A percentile compares a stretch with the other conserved stretches of the same genome.
Conservation (phyloP, 2,329 filamentous ascomycete genomes). For the Alternaria arborescens region DNA sequence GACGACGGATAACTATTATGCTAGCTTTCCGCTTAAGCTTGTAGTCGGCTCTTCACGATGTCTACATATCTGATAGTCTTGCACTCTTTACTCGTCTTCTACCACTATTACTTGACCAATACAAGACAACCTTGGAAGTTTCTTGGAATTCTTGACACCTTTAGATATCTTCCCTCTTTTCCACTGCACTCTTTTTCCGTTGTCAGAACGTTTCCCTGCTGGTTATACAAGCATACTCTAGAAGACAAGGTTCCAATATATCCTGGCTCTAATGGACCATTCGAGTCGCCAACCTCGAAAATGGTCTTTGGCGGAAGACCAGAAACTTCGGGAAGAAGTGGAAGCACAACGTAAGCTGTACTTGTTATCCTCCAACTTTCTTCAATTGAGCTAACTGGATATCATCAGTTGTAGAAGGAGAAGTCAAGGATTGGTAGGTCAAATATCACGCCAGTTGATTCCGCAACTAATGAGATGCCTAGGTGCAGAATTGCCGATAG, state of each 20-base stretch:
- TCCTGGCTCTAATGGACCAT: conserved; percentile 16
- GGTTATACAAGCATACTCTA: not conserved
- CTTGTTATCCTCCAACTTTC: not conserved
- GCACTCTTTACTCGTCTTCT: not conserved
- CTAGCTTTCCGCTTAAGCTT: conserved; percentile 19
- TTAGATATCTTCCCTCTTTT: not conserved
- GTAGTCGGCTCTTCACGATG: conserved; percentile 5
- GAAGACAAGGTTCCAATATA: not conserved
- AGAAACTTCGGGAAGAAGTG: conserved; percentile 39
- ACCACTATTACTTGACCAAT: not conserved
- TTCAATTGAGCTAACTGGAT: not conserved
- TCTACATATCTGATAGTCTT: conserved; percentile 8
- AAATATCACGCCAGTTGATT: not conserved
- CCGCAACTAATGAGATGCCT: conserved; percentile 5
- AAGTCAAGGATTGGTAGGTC: conserved; percentile 42
- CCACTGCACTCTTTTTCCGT: not conserved
- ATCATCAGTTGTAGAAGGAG: conserved; percentile 27
- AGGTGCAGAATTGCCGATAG: conserved; percentile 50
- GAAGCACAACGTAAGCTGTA: conserved; percentile 33
- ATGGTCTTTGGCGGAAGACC: conserved; percentile 39
- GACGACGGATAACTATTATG: conserved; percentile 6
- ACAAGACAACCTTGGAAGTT: not conserved
- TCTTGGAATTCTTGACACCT: not conserved
- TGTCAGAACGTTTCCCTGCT: not conserved
- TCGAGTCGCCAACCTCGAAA: conserved; percentile 39